Base-by-base conservation (phyloP, 805 yeast genomes). In the Pichia exigua region DNA sequence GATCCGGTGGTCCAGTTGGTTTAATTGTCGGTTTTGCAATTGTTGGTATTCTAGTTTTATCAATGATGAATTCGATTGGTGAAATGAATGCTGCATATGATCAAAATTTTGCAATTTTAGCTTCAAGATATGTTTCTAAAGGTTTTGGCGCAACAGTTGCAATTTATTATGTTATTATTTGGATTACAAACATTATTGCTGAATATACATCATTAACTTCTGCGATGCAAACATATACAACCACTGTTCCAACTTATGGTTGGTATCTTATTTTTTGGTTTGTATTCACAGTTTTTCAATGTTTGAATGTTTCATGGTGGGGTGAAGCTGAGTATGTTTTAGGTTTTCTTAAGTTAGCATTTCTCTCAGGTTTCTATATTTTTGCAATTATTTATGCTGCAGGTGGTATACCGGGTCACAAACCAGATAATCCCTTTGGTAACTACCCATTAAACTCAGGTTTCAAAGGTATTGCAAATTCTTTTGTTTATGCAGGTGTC, bases 101-200 rank as follows among this genome's bases (percentile, higher is more conserved):
- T 43, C 70, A 75, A 47, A 79, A 79, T 41, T 79, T 79, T 59
- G 74, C 80, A 26, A 71, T 78, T 20, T 64, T 76, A 52, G 83
- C 81, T 4, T 70, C 76, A 50, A 70, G 74, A 56, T 73, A 74
- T 53, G 71, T 79, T 8, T 81, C 80, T 48, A 73, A 70, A 46
- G 83, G 82, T 3, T 76, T 74, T 55, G 85, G 85, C 30, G 82
- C 80, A 11, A 71, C 82, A 1, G 68, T 79, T 21, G 79, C 82
- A 1, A 67, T 81, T 66, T 72, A 67, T 50, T 80, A 80, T 59
- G 77, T 74, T 18, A 73, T 80, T 22, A 66, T 80, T 44, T 80
- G 84, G 84, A 62, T 77, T 32, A 79, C 82, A 0, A 79, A 76
- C 22, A 65, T 77, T 55, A 75, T 81, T 44, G 72, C 77, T 35